Evolutionary conservation across 495 filamentous ascomycete genomes (phyloP).

Genomic region (Pyrenopolyporus hunteri): DNA sequence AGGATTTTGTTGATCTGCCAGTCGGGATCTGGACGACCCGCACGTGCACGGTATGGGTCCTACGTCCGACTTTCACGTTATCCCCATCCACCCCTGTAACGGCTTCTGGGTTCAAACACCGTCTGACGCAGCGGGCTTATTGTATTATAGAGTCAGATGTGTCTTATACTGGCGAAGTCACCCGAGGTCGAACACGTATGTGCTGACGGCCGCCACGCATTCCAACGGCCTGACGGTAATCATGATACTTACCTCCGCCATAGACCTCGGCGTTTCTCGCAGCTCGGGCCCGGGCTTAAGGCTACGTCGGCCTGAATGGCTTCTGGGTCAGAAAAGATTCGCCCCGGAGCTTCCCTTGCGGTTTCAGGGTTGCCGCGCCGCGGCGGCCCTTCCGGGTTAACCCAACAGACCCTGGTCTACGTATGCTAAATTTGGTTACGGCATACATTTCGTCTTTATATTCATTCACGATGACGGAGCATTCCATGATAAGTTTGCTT

Average conservation of each 20-base stretch:
- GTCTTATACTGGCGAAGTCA: constrained; percentile 4
- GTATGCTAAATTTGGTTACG: background rate
- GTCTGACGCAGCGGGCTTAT: constrained; percentile 30
- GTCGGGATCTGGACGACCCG: constrained; percentile 23
- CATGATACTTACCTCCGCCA: constrained; percentile 2
- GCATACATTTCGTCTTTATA: background rate
- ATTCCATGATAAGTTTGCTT: background rate
- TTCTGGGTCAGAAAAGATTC: background rate
- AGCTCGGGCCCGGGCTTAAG: constrained; percentile 7
- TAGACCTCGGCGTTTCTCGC: background rate
- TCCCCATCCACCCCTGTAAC: background rate
- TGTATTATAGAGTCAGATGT: constrained; percentile 10
- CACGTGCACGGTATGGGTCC: constrained; percentile 12
- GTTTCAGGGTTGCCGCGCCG: background rate
- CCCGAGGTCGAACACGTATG: constrained; percentile 20
- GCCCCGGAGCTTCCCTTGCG: background rate
- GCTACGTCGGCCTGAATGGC: background rate
- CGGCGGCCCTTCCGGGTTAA: background rate
- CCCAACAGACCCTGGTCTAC: background rate
- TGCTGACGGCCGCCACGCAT: constrained; percentile 21
- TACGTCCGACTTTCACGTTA: constrained; percentile 2
- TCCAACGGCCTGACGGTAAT: constrained; percentile 3
- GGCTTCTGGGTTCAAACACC: constrained; percentile 35
- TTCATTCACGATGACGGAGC: background rate
- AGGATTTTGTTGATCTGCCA: constrained; percentile 11